phyloP scores from a whole-genome alignment of 2,329 filamentous ascomycete species.

The Westerdykella sp. region DNA sequence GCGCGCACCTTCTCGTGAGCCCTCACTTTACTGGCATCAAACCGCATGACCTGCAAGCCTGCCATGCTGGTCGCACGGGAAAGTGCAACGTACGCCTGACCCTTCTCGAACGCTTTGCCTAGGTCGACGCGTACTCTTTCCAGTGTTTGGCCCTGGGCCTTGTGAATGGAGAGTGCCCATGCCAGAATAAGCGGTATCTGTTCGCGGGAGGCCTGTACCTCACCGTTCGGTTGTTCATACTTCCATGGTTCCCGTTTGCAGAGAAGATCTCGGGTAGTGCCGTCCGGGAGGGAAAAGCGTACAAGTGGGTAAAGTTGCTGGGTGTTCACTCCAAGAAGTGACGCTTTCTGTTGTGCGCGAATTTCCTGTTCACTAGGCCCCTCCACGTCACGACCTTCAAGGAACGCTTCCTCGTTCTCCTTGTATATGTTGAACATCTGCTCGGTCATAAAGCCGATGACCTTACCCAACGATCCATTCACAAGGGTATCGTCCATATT shows the following conservation, averaged over 20 bases:
- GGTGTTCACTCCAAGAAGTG: conserved; percentile 43
- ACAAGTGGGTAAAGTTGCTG: conserved; percentile 71
- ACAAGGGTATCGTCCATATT: conserved; percentile 92
- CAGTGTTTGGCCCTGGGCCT: conserved; percentile 91
- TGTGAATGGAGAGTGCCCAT: conserved; percentile 96
- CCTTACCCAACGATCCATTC: conserved; percentile 86
- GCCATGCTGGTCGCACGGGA: conserved; percentile 84
- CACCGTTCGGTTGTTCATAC: conserved; percentile 90
- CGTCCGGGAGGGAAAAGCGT: conserved; percentile 73
- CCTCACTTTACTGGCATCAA: conserved; percentile 87
- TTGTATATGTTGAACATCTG: conserved; percentile 54
- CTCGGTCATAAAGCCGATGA: conserved; percentile 73
- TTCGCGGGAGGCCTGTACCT: conserved; percentile 79
- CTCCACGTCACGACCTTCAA: conserved; percentile 42
- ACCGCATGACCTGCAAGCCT: conserved; percentile 80
- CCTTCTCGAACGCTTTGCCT: conserved; percentile 89
- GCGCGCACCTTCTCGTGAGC: conserved; percentile 79
- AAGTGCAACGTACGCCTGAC: conserved; percentile 93
- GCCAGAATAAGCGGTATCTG: conserved; percentile 79
- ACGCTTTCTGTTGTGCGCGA: conserved; percentile 45
- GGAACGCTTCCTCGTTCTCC: conserved; percentile 52
- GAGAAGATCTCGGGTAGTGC: conserved; percentile 67
- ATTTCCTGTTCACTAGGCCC: conserved; percentile 39
- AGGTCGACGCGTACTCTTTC: conserved; percentile 93
- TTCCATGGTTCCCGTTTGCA: conserved; percentile 92